phyloP scores from a whole-genome alignment of 225 moss, liverwort and hornwort genomes.

The Antitrichia curtipendula region DNA sequence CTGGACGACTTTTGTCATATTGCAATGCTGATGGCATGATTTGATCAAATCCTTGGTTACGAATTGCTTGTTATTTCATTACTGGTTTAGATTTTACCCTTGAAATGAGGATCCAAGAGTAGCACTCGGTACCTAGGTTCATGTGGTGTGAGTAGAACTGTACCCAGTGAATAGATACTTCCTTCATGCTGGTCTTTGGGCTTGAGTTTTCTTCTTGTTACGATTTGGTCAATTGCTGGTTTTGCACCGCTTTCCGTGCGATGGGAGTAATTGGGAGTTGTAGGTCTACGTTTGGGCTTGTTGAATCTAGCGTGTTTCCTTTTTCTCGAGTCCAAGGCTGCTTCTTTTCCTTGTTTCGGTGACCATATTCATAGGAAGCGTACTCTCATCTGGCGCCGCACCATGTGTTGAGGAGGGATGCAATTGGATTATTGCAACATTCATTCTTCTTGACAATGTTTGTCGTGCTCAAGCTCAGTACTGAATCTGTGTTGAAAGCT shows the following conservation, averaged over 20 bases:
- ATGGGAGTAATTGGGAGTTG: not conserved
- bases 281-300: too few relatives aligned
- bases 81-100: not conserved
- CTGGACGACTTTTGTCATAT: not conserved
- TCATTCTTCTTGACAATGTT: not conserved
- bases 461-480: not conserved
- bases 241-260: not conserved
- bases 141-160: not conserved
- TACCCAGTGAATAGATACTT: not conserved
- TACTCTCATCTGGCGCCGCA: not conserved
- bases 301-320: not conserved
- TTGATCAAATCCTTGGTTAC: not conserved
- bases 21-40: not conserved
- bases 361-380: not conserved
- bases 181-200: not conserved
- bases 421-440: not conserved
- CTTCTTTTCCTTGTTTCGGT: not conserved
- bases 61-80: not conserved
- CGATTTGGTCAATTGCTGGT: not conserved
- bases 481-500: not conserved
- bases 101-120: too few relatives aligned
- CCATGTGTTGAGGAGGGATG: not conserved
- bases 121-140: not conserved
- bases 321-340: not conserved
- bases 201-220: not conserved